Conservation (phyloP, 2,329 filamentous ascomycete species). For the Fusarium anthophilum region DNA sequence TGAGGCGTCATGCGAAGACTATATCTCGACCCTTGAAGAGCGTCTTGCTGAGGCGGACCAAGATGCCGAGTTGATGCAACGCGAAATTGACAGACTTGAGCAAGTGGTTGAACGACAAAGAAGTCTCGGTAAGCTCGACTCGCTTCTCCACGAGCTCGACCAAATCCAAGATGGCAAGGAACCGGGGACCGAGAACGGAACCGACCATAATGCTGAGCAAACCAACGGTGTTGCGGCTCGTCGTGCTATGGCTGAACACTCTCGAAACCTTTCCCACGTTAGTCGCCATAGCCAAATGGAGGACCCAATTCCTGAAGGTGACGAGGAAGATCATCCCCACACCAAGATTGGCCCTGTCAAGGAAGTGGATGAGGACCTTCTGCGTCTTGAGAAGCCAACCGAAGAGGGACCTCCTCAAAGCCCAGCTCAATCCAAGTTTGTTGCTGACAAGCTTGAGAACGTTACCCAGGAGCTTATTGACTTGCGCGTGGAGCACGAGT, state of each 20-base stretch:
- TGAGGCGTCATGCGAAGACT: slow-evolving; percentile 90
- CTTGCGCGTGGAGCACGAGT: slow-evolving; percentile 89
- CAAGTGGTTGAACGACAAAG: slow-evolving; percentile 95
- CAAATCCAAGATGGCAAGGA: slow-evolving; percentile 70
- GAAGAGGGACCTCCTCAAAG: slow-evolving; percentile 61
- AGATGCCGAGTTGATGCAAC: slow-evolving; percentile 95
- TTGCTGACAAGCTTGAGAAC: slow-evolving; percentile 90
- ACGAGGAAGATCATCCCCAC: slow-evolving; percentile 51
- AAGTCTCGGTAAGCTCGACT: slow-evolving; percentile 94
- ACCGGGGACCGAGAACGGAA: slow-evolving; percentile 44
- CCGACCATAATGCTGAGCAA: slow-evolving; percentile 42
- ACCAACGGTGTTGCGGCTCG: slow-evolving; percentile 54
- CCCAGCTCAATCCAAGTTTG: slow-evolving; percentile 83
- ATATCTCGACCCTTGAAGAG: slow-evolving; percentile 96
- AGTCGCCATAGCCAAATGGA: slow-evolving; percentile 64
- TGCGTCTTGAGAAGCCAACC: slow-evolving; percentile 23
- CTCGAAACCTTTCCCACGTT: slow-evolving; percentile 62
- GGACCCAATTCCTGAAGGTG: slow-evolving; percentile 64
- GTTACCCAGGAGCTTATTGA: slow-evolving; percentile 93
- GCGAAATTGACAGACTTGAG: slow-evolving; percentile 92
- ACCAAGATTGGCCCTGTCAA: slow-evolving; percentile 48
- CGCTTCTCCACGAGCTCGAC: slow-evolving; percentile 89
- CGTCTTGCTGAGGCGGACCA: slow-evolving; percentile 95
- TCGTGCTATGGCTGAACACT: slow-evolving; percentile 60
- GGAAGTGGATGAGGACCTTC: slow-evolving; percentile 43